Percentiles rank a stretch among this genome's conserved stretches.
Conservation (phyloP, 2,329 filamentous ascomycete genomes). For the Sporothrix curviconia region DNA sequence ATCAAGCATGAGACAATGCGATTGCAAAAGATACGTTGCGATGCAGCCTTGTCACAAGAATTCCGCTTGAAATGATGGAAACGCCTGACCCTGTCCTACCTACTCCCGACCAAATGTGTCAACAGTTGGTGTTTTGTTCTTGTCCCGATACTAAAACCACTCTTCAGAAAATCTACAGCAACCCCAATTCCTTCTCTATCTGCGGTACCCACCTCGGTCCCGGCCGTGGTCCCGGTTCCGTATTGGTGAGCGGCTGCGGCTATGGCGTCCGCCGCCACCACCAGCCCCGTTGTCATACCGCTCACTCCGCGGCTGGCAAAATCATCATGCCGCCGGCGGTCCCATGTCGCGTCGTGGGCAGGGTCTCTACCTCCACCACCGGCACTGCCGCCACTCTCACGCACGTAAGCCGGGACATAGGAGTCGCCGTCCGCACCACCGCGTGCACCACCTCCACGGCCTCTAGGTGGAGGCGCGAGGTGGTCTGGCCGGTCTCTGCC, state of each 20-base stretch:
- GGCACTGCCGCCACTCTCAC: conserved; percentile 26
- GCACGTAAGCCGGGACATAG: conserved; percentile 43
- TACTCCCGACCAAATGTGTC: neutral
- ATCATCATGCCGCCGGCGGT: conserved; percentile 32
- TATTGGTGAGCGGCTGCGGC: conserved; percentile 39
- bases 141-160: no score
- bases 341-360: conserved; percentile 6
- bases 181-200: conserved; percentile 31
- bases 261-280: conserved; percentile 30
- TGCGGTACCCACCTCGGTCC: conserved; percentile 45
- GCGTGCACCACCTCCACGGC: conserved; percentile 22
- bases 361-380: neutral
- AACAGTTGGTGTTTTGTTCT: no score
- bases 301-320: conserved; percentile 14
- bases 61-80: neutral
- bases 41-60: neutral
- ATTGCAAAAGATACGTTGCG: neutral
- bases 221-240: conserved; percentile 34
- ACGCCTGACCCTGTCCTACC: neutral
- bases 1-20: no score
- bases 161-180: neutral
- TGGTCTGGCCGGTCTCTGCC: neutral
- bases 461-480: conserved; percentile 15
- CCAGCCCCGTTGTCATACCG: conserved; percentile 29
- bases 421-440: conserved; percentile 34